phyloP scores from a whole-genome alignment of 1,284 basidiomycete species.

The Cryptococcus sp. region DNA sequence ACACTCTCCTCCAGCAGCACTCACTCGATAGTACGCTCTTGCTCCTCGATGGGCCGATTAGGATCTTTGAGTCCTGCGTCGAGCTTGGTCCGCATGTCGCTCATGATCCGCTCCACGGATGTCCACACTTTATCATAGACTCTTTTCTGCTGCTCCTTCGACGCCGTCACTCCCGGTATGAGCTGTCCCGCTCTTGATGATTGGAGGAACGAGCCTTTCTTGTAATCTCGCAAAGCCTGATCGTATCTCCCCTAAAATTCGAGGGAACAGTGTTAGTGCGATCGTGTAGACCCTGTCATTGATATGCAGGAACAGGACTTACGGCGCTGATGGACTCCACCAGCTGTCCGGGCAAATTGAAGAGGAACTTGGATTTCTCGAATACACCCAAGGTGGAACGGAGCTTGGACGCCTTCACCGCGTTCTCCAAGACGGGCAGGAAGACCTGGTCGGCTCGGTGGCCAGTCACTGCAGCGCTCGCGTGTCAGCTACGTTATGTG shows the following conservation, averaged over 20 bases:
- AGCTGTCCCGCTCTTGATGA: slow-evolving; percentile 84
- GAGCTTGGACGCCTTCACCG: slow-evolving; percentile 90
- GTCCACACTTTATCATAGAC: slow-evolving; percentile 96
- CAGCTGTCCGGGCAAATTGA: slow-evolving; percentile 93
- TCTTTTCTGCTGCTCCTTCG: slow-evolving; percentile 76
- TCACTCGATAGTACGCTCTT: slow-evolving; percentile 95
- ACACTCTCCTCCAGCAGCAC: slow-evolving; percentile 37
- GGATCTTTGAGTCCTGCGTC: slow-evolving; percentile 76
- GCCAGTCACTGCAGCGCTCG: slow-evolving; percentile 58
- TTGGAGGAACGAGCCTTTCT: slow-evolving; percentile 90
- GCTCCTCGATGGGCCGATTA: slow-evolving; percentile 80
- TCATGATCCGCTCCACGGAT: slow-evolving; percentile 92
- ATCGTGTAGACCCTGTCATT: no score
- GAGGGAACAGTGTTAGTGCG: slow-evolving; percentile 2
- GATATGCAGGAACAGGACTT: slow-evolving; percentile 43
- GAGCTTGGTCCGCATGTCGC: slow-evolving; percentile 82
- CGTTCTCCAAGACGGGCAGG: slow-evolving; percentile 92
- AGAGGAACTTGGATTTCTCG: slow-evolving; percentile 96
- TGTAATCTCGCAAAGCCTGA: slow-evolving; percentile 90
- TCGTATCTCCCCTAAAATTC: slow-evolving; percentile 80
- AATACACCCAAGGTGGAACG: slow-evolving; percentile 92
- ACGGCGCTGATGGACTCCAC: slow-evolving; percentile 86
- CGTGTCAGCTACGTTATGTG: background rate
- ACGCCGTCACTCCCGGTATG: slow-evolving; percentile 58
- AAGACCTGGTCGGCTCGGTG: slow-evolving; percentile 95